These are phyloP conservation scores for Tritrichomonas foetus DNA, from an alignment of 208 protist genomes.

Conservation along the genomic window DNA sequence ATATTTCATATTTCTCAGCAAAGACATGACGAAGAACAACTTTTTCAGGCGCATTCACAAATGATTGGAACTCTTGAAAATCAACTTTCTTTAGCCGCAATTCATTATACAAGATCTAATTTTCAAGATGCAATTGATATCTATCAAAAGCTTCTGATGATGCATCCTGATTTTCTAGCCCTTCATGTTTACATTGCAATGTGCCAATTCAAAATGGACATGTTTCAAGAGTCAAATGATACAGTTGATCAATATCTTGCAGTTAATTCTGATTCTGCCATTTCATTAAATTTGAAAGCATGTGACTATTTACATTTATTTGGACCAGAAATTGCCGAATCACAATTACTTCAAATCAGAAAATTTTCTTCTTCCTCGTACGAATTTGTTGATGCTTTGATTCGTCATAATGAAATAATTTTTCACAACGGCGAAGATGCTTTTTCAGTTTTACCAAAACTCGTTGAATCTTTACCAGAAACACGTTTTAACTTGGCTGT, in stretches of 20 bases:
- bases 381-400: neutral
- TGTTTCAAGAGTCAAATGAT: conserved; percentile 66
- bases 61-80: neutral
- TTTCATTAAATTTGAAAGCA: neutral
- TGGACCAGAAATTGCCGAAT: neutral
- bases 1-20: conserved; percentile 31
- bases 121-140: conserved; percentile 88
- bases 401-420: neutral
- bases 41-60: neutral
- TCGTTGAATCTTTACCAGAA: neutral
- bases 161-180: conserved; percentile 63
- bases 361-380: neutral
- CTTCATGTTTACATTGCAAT: conserved; percentile 84
- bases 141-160: conserved; percentile 86
- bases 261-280: neutral
- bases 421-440: conserved; percentile 34
- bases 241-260: neutral
- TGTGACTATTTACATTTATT: conserved; percentile 25
- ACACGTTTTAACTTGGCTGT: neutral
- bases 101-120: conserved; percentile 83
- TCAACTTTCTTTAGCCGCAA: conserved; percentile 55
- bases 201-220: conserved; percentile 95
- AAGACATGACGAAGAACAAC: neutral
- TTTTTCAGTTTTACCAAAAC: conserved; percentile 24
- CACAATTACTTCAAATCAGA: conserved; percentile 20